Base-by-base conservation (phyloP, 768 basidiomycete genomes). In the Trametopsis cervina region DNA sequence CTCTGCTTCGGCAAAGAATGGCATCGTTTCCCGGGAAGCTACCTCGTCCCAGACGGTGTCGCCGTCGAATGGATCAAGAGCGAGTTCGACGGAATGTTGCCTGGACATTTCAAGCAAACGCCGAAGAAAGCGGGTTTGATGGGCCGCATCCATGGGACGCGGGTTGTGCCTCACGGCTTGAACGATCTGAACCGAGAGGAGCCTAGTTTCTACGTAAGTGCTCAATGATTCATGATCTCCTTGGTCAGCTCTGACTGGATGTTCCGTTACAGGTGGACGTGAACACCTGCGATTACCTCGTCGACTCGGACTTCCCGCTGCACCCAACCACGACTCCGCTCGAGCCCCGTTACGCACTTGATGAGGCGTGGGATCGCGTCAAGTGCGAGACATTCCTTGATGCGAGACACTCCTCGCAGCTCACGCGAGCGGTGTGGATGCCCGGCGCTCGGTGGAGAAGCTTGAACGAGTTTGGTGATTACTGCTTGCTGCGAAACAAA, bases 1-100 rank as follows among this genome's bases (percentile, higher is more conserved):
- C 60, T 99, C 1, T 99, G 96, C 66, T 72, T 87, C 43, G 90
- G 85, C 41, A 94, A 93, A 63, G 96, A 99, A 66, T 99, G 96
- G 96, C 73, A 97, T 61, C 77, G 95, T 20, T 99, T 92, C 73
- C 89, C 93, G 2, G 81, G 90, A 3, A 85, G 87, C 62, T 97
- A 87, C 65, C 75, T 95, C 41, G 76, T 98, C 18, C 93, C 94
- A 1, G 77, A 83, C 49, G 86, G 80, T 22, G 69, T 98, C 49
- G 74, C 80, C 22, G 81, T 95, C n/a, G 76, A 84, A 49, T 97
- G 92, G 66, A 71, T 98, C 63, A 89, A 92, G 70, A 92, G 86
- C 65, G 91, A 86, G 49, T 97, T 98, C 56, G 76, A 83, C 52
- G 95, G 92, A 9, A 75, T 90, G 60, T 70, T 99, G 53, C 96